Evolutionary conservation across 1,139 yeast species (phyloP), one percentile per base, ranked within the genome.

Genomic region (Geotrichum candidum): DNA sequence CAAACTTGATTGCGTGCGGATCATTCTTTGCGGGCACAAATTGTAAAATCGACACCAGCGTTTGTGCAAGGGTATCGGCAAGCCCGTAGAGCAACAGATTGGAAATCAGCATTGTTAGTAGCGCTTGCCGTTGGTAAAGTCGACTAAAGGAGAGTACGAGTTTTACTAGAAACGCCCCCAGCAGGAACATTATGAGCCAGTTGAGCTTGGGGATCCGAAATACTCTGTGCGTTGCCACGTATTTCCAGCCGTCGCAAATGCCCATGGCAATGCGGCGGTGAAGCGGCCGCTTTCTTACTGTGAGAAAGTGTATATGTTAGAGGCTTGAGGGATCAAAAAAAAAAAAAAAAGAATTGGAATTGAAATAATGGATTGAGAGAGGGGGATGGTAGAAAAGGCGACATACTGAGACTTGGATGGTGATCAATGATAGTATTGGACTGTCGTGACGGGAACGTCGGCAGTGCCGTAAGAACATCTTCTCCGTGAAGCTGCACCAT

Each of bases 1-100:
- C 68, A 60, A 69, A 68, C 61, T 68, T 64, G 65, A 76, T 41
- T 3, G 23, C 48, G 27, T 38, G 38, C 18, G 54, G 53, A 5
- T 66, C 54, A 64, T 63, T 65, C 56, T 33, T 57, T 46, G 70
- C 72, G 3, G 72, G 72, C 13, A 59, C 63, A 59, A 71, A 72
- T 52, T 68, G 70, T 23, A 66, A 52, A 65, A 70, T 67, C 2
- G 72, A 66, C 6, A 83, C 68, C 1, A 88, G 76, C 0, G 88
- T 80, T 73, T 94, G 99, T 0, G 98, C 99, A 64, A 91, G 74
- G 0, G 94, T 85, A 71, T 92, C 99, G 0, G 97, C 91, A 9
- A 91, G 84, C 0, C 97, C 97, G 72, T 86, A 90, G 4, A 92
- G 77, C 13, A 92, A 84, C 51, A 89, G 77, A 70, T 92, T 92